These are phyloP conservation scores for Suillus fuscotomentosus DNA, from an alignment of 768 basidiomycete genomes.

Conservation along the genomic window DNA sequence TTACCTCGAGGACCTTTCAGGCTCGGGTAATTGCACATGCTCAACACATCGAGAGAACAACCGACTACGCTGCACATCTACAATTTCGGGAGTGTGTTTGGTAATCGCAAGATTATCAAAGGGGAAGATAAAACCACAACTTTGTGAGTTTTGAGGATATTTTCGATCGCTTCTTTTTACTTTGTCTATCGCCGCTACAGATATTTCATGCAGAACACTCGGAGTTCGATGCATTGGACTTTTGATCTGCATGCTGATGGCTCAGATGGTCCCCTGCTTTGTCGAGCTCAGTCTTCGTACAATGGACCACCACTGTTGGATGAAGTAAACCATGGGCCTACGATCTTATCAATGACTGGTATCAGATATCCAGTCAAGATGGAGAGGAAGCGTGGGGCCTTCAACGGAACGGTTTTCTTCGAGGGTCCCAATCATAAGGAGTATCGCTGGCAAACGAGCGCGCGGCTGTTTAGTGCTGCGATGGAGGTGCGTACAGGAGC, in stretches of 20 bases:
- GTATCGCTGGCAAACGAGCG: conserved; percentile 20
- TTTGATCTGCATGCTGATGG: conserved; percentile 20
- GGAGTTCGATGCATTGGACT: conserved; percentile 20
- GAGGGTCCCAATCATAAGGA: conserved; percentile 20
- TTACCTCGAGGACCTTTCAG: neutral
- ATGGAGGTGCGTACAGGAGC: conserved; percentile 21
- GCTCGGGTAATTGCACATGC: conserved; percentile 3
- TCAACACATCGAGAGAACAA: neutral
- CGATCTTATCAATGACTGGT: conserved; percentile 17
- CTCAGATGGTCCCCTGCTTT: conserved; percentile 19
- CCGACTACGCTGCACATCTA: conserved; percentile 25
- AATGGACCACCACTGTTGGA: conserved; percentile 15
- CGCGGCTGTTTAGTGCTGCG: conserved; percentile 14
- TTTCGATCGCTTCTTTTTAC: neutral
- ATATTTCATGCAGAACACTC: conserved; percentile 23
- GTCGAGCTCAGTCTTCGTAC: conserved; percentile 21
- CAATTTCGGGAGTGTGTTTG: conserved; percentile 21
- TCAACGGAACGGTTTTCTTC: conserved; percentile 20
- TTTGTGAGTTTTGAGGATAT: conserved; percentile 14
- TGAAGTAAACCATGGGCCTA: conserved; percentile 7
- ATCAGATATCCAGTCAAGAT: conserved; percentile 12
- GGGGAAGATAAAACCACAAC: conserved; percentile 22
- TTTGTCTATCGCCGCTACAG: conserved; percentile 12
- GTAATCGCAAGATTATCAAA: conserved; percentile 24
- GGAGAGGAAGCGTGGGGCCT: conserved; percentile 6